phyloP scores from a whole-genome alignment of 805 yeast species.

The Schizosaccharomyces octosporus region DNA sequence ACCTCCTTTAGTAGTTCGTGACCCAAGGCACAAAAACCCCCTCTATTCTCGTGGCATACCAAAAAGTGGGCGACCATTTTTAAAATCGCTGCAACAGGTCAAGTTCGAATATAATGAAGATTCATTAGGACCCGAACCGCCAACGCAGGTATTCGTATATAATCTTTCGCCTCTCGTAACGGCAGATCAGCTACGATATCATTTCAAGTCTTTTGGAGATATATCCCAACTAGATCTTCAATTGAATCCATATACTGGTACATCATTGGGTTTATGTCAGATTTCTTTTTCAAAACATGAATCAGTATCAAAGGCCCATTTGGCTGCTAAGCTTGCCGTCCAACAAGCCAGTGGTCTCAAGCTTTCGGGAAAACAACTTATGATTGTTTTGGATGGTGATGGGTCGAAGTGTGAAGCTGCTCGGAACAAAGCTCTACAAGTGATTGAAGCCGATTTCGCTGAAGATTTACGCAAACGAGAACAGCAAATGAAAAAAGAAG shows the following conservation, averaged over 20 bases:
- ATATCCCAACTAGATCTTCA: constrained; percentile 33
- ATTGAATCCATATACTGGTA: constrained; percentile 51
- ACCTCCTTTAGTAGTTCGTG: constrained; percentile 7
- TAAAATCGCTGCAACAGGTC: constrained; percentile 10
- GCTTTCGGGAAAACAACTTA: constrained; percentile 26
- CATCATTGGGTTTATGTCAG: constrained; percentile 49
- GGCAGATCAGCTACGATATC: background rate
- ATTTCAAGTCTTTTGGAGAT: constrained; percentile 35
- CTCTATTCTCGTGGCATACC: constrained; percentile 5
- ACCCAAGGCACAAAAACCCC: constrained; percentile 6
- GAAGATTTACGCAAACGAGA: background rate
- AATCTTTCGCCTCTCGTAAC: constrained; percentile 33
- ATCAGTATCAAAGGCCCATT: constrained; percentile 16
- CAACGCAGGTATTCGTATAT: constrained; percentile 43
- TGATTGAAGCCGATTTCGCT: constrained; percentile 5
- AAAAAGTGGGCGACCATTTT: constrained; percentile 9
- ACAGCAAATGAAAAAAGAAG: background rate
- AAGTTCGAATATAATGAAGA: constrained; percentile 35
- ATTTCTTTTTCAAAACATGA: constrained; percentile 21
- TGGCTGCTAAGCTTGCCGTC: constrained; percentile 23
- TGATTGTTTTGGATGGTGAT: constrained; percentile 12
- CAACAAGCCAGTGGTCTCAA: constrained; percentile 20
- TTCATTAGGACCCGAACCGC: constrained; percentile 55
- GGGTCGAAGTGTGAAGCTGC: constrained; percentile 11
- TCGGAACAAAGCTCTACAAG: constrained; percentile 5